Percentiles rank a stretch among this genome's conserved stretches.
Conservation (phyloP, 345 rosid species). For the Carallia pectinifolia region DNA sequence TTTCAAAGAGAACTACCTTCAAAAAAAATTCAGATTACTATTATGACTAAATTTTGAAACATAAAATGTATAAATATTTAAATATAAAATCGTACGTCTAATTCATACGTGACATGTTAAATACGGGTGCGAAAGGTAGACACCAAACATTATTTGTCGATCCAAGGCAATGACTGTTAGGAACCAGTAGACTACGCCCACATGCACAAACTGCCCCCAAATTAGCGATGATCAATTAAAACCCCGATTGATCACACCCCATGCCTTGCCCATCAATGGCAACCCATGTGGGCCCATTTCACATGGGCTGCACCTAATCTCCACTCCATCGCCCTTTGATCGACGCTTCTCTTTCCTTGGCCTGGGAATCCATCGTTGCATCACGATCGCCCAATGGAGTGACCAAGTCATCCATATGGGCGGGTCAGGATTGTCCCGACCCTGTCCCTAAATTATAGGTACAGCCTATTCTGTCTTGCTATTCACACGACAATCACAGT, state of each 20-base stretch:
- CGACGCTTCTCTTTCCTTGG: slow-evolving; percentile 22
- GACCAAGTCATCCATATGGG: slow-evolving; percentile 29
- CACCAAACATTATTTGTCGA: no score
- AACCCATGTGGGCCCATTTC: slow-evolving; percentile 38
- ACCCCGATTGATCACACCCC: not conserved
- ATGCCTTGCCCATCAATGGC: slow-evolving; percentile 32
- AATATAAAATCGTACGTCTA: no score
- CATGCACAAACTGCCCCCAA: not conserved
- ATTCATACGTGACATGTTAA: not conserved
- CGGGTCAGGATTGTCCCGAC: slow-evolving; percentile 38
- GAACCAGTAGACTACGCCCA: slow-evolving; percentile 9
- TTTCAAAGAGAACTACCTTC: no score
- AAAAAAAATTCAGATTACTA: no score
- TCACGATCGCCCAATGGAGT: slow-evolving; percentile 21
- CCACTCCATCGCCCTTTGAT: slow-evolving; percentile 7
- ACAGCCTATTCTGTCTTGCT: slow-evolving; percentile 32
- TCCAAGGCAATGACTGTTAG: not conserved
- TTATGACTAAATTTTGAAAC: no score
- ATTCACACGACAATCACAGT: slow-evolving; percentile 33
- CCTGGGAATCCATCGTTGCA: not conserved
- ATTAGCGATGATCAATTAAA: not conserved
- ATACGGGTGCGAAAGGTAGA: not conserved
- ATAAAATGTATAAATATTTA: no score
- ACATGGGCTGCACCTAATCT: slow-evolving; percentile 26
- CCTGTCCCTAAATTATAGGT: slow-evolving; percentile 36